Evolutionary conservation across 805 yeast genomes (phyloP), one percentile per base, ranked within the genome.

Genomic region (Metschnikowia koreensis): DNA sequence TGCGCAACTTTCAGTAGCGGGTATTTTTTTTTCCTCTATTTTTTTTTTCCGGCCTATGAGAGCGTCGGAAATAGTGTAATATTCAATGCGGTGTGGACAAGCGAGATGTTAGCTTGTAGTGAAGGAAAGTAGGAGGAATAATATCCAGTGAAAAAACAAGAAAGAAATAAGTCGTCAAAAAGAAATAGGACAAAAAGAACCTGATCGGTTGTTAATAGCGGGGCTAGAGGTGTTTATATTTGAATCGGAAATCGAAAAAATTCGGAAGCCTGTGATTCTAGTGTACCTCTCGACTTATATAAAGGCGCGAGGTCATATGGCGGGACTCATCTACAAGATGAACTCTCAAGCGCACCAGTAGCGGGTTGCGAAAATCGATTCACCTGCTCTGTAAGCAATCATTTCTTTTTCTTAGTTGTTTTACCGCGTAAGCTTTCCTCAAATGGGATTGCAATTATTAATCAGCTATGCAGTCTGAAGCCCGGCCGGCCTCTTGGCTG

Each of bases 381-480:
- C 52, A 38, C 34, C 36, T 33, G 8, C 17, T 22, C 33, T 7
- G 17, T 7, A 15, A 11, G 4, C n/a, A 28, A 38, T 9, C 17
- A 12, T 46, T 46, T 38, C 44, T 46, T 46, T 38, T 46, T 46
- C 39, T 17, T 22, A 29, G 38, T 8, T 16, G 6, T 13, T 29
- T 31, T 28, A 27, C 37, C 50, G 50, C 42, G 37, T 36, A 39
- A 38, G 42, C 9, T 15, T 36, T 42, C 42, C 44, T 41, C 60
- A 42, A 56, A 56, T 56, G 44, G 50, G 46, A 38, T 41, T 5
- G 33, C 41, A 49, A 47, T 41, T 37, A 56, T 56, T 56, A 56
- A 47, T 56, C 54, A 56, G 55, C 58, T 41, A 46, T 53, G 57
- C 53, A 50, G 53, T 47, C 16, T n/a, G 31, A 31, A 26, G 22